Evolutionary conservation across 805 yeast species (phyloP).

Genomic region (Danielia reshetovae): DNA sequence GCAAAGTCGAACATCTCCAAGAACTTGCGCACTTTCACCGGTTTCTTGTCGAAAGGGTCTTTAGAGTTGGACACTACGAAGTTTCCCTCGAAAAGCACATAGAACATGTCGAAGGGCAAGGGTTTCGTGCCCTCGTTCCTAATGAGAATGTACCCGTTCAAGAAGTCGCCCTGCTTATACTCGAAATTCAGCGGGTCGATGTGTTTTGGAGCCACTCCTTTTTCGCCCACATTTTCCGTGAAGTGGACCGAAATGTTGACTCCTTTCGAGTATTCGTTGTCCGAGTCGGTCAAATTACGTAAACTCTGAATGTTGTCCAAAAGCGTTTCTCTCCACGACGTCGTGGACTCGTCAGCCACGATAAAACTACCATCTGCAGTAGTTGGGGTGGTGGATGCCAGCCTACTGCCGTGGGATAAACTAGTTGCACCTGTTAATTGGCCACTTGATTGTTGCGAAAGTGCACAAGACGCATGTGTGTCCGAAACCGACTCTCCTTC

Average conservation of each 20-base stretch:
- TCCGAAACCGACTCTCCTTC: conserved; percentile 11
- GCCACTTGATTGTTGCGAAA: background rate
- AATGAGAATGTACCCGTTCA: conserved; percentile 50
- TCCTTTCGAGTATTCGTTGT: conserved; percentile 23
- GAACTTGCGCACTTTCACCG: conserved; percentile 25
- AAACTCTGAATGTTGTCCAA: conserved; percentile 35
- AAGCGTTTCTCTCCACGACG: conserved; percentile 34
- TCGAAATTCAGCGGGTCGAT: conserved; percentile 38
- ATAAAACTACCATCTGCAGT: conserved; percentile 13
- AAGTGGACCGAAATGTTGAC: conserved; percentile 27
- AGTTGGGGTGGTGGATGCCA: background rate
- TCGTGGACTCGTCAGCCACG: conserved; percentile 32
- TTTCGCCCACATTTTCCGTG: conserved; percentile 31
- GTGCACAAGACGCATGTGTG: background rate
- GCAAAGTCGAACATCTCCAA: conserved; percentile 40
- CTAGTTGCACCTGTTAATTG: background rate
- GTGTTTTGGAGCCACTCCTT: conserved; percentile 22
- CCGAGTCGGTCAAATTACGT: conserved; percentile 27
- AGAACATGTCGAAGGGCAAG: conserved; percentile 60
- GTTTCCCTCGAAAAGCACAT: conserved; percentile 53
- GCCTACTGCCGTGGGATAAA: background rate
- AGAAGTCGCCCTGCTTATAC: conserved; percentile 63
- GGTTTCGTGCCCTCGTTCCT: conserved; percentile 37
- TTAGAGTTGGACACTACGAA: conserved; percentile 15
- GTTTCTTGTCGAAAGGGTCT: conserved; percentile 13